Conservation (phyloP, 495 filamentous ascomycete genomes). For the Penicillium maclennaniae region DNA sequence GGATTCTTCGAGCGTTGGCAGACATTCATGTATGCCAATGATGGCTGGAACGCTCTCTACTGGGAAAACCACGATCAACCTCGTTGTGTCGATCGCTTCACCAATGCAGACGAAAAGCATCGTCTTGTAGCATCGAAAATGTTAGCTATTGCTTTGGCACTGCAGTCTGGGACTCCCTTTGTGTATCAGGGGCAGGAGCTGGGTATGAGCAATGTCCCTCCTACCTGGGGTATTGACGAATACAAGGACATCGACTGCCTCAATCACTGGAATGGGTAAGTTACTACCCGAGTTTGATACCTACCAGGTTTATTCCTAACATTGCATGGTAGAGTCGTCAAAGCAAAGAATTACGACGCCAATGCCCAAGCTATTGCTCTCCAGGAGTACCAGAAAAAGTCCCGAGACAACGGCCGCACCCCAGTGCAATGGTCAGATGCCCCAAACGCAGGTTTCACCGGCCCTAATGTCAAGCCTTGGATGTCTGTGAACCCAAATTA, state of each 20-base stretch:
- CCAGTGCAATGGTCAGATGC: slow-evolving; percentile 51
- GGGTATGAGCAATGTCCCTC: slow-evolving; percentile 69
- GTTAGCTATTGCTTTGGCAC: slow-evolving; percentile 54
- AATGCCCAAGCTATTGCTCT: slow-evolving; percentile 32
- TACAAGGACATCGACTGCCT: slow-evolving; percentile 70
- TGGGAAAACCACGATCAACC: slow-evolving; percentile 73
- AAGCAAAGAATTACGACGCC: slow-evolving; percentile 31
- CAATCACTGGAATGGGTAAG: slow-evolving; percentile 56
- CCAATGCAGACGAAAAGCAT: slow-evolving; percentile 43
- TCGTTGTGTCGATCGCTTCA: slow-evolving; percentile 59
- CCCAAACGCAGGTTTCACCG: slow-evolving; percentile 50
- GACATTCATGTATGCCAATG: slow-evolving; percentile 61
- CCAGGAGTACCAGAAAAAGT: slow-evolving; percentile 48
- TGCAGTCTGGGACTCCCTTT: slow-evolving; percentile 66
- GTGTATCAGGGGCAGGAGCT: slow-evolving; percentile 76
- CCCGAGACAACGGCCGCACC: slow-evolving; percentile 54
- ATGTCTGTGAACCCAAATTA: slow-evolving; percentile 59
- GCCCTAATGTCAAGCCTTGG: slow-evolving; percentile 52
- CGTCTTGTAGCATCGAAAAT: slow-evolving; percentile 55
- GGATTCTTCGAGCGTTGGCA: slow-evolving; percentile 61
- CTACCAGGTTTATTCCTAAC: not conserved
- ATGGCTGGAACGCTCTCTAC: slow-evolving; percentile 69
- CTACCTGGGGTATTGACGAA: slow-evolving; percentile 59
- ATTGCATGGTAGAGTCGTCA: slow-evolving; percentile 26
- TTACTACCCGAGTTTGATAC: not conserved